phyloP scores from a whole-genome alignment of 306 rosid species.

The Lathyrus aphaca region DNA sequence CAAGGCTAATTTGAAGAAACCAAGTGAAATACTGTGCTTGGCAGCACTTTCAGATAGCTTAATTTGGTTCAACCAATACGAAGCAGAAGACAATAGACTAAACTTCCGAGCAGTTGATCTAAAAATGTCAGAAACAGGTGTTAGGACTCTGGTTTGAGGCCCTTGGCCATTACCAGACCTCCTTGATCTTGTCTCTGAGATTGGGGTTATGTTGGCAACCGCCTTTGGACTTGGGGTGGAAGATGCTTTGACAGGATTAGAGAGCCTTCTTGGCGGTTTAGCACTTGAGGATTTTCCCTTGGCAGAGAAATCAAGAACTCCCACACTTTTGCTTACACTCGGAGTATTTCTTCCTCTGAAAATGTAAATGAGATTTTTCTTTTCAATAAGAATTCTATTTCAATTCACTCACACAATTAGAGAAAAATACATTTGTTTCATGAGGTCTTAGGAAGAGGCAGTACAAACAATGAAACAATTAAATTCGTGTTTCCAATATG shows the following conservation, averaged over 20 bases:
- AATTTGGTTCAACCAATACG: constrained; percentile 86
- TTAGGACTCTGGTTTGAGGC: constrained; percentile 50
- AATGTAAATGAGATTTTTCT: constrained; percentile 3
- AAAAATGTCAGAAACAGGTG: constrained; percentile 68
- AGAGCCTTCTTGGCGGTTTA: constrained; percentile 90
- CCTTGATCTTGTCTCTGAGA: constrained; percentile 62
- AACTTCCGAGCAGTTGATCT: constrained; percentile 60
- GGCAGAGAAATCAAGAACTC: constrained; percentile 76
- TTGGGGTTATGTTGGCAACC: constrained; percentile 67
- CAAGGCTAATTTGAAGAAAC: constrained; percentile 81
- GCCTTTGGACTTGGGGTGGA: constrained; percentile 57
- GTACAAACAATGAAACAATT: neutral
- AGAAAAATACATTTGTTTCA: neutral
- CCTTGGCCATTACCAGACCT: constrained; percentile 50
- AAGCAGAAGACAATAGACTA: constrained; percentile 64
- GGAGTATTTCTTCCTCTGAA: constrained; percentile 60
- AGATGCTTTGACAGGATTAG: constrained; percentile 64
- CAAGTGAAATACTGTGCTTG: constrained; percentile 81
- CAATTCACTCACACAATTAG: neutral
- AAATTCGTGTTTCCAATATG: neutral
- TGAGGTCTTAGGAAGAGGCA: neutral
- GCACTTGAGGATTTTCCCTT: constrained; percentile 73
- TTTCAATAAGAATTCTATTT: neutral
- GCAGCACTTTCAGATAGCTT: constrained; percentile 79
- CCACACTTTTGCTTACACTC: constrained; percentile 71